Percentiles rank a stretch among this genome's conserved stretches.
Evolutionary conservation across 2,329 filamentous ascomycete genomes (phyloP).

Genomic region (Claviceps sp.): DNA sequence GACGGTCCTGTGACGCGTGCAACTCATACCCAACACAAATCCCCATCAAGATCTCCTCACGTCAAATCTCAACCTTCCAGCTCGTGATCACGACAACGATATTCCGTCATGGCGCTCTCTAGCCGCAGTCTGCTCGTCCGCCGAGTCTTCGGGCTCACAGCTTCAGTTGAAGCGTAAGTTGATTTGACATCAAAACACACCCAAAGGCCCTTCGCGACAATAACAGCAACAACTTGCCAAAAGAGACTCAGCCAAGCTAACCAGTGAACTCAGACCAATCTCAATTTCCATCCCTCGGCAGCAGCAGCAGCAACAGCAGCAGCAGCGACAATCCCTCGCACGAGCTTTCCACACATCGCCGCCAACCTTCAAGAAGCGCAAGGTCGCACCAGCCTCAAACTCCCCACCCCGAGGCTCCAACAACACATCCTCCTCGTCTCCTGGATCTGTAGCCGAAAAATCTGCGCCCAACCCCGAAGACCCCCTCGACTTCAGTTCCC

Average conservation of each 20-base stretch:
- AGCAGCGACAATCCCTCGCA: neutral
- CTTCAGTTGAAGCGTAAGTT: constrained; percentile 12
- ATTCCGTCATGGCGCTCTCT: constrained; percentile 1
- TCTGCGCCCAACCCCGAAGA: constrained; percentile 23
- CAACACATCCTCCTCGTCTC: constrained; percentile 8
- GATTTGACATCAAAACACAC: neutral
- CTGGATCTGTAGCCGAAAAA: constrained; percentile 10
- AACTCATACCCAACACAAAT: too few relatives aligned
- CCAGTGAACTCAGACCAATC: neutral
- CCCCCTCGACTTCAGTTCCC: constrained; percentile 35
- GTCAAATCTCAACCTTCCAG: neutral
- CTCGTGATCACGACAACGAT: neutral
- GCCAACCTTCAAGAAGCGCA: constrained; percentile 25
- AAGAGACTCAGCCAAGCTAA: too few relatives aligned
- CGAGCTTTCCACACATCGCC: constrained; percentile 17
- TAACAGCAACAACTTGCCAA: neutral
- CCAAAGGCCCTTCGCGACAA: neutral
- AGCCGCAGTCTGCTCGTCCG: neutral
- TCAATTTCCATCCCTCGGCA: neutral
- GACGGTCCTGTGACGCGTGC: too few relatives aligned
- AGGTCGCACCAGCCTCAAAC: constrained; percentile 18
- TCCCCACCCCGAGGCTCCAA: constrained; percentile 13
- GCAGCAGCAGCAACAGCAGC: neutral
- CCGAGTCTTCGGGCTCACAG: neutral
- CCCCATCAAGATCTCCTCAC: neutral